Conservation (phyloP, 768 basidiomycete genomes). For the Auriculariales sp. region DNA sequence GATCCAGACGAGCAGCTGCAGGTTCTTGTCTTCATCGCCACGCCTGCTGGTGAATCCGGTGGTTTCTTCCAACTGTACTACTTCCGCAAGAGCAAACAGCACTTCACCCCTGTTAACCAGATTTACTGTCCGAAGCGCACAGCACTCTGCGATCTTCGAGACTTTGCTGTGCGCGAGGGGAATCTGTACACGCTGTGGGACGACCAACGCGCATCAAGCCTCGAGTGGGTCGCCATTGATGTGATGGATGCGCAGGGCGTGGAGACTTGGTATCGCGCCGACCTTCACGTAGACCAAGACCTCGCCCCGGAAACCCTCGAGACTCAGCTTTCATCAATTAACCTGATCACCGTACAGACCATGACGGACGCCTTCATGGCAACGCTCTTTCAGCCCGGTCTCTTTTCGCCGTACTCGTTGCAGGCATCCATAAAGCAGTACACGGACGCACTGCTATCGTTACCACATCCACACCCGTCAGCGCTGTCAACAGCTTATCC, state of each 20-base stretch:
- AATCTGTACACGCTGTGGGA: conserved; percentile 68
- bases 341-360: conserved; percentile 41
- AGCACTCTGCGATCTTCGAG: conserved; percentile 59
- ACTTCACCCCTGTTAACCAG: conserved; percentile 31
- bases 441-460: conserved; percentile 50
- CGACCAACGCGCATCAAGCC: conserved; percentile 55
- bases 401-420: conserved; percentile 75
- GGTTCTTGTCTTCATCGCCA: conserved; percentile 60
- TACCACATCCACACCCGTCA: conserved; percentile 40
- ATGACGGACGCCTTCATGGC: conserved; percentile 68
- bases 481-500: conserved; percentile 49
- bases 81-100: conserved; percentile 8
- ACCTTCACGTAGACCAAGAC: conserved; percentile 57
- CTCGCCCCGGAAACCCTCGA: conserved; percentile 81
- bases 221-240: conserved; percentile 41
- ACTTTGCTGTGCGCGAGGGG: conserved; percentile 47
- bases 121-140: conserved; percentile 48
- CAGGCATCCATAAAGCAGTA: conserved; percentile 76
- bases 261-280: conserved; percentile 37
- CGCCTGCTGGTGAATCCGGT: conserved; percentile 45
- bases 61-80: conserved; percentile 66
- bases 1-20: conserved; percentile 38
- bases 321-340: conserved; percentile 64
- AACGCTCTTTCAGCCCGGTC: conserved; percentile 72
- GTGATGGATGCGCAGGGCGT: conserved; percentile 19